These are phyloP conservation scores for Hypoxylon cercidicola DNA, from an alignment of 495 filamentous ascomycete species.

Conservation along the genomic window DNA sequence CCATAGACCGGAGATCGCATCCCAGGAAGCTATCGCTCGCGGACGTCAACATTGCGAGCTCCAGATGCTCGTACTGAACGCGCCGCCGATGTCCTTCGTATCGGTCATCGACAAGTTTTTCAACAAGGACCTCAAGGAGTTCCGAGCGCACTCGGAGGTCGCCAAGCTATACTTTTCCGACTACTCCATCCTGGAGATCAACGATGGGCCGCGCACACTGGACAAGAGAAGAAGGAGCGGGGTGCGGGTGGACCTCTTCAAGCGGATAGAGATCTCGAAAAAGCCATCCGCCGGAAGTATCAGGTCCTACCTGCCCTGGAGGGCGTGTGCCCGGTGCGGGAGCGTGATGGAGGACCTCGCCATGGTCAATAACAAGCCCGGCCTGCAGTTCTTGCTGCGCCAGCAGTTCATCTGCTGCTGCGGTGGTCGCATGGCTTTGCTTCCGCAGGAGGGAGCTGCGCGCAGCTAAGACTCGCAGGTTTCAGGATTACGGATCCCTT, in stretches of 20 bases:
- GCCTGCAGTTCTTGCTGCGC: conserved; percentile 60
- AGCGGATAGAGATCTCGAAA: conserved; percentile 37
- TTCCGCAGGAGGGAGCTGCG: conserved; percentile 34
- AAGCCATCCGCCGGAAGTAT: conserved; percentile 20
- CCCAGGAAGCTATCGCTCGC: conserved; percentile 44
- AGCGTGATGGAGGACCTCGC: conserved; percentile 71
- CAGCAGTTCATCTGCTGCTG: conserved; percentile 65
- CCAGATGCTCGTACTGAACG: conserved; percentile 58
- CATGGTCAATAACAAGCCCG: conserved; percentile 50
- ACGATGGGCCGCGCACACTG: conserved; percentile 50
- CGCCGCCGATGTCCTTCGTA: conserved; percentile 59
- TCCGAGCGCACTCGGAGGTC: conserved; percentile 54
- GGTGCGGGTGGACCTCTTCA: conserved; percentile 57
- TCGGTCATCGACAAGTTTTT: conserved; percentile 61
- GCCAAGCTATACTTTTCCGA: conserved; percentile 62
- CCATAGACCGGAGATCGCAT: conserved; percentile 24
- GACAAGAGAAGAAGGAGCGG: conserved; percentile 35
- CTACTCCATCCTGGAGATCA: conserved; percentile 59
- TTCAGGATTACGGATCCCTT: not conserved
- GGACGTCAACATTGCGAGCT: conserved; percentile 57
- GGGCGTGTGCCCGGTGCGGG: conserved; percentile 69
- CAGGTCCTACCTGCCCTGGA: conserved; percentile 51
- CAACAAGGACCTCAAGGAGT: conserved; percentile 50
- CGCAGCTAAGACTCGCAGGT: not conserved
- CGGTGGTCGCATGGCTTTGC: conserved; percentile 59